phyloP scores from a whole-genome alignment of 164 flowering plant genomes.

The Annona cherimola region DNA sequence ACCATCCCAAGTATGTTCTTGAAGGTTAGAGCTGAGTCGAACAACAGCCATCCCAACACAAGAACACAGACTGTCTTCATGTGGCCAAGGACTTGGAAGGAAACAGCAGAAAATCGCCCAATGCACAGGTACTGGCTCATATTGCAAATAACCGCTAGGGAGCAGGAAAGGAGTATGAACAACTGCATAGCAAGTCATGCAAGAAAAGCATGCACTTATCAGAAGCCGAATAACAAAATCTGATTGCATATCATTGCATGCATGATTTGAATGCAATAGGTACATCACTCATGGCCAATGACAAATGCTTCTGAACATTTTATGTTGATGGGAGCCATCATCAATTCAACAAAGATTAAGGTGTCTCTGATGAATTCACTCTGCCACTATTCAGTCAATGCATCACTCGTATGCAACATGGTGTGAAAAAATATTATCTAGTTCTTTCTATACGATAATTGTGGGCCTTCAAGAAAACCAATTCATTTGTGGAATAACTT shows the following conservation, averaged over 20 bases:
- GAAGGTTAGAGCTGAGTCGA: constrained; percentile 34
- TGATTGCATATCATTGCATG: not conserved
- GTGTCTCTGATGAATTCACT: not conserved
- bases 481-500: constrained; percentile 19
- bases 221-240: not conserved
- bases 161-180: constrained; percentile 42
- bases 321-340: not conserved
- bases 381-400: not conserved
- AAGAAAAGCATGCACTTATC: not conserved
- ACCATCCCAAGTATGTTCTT: constrained; percentile 41
- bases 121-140: constrained; percentile 46
- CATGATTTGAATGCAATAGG: not conserved
- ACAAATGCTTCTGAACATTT: too few species aligned
- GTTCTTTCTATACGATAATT: not conserved
- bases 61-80: constrained; percentile 49
- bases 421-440: not conserved
- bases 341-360: not conserved
- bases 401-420: not conserved
- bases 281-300: too few species aligned
- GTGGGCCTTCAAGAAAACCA: not conserved
- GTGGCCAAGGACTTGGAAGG: constrained; percentile 51
- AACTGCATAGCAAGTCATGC: constrained; percentile 20
- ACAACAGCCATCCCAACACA: constrained; percentile 38
- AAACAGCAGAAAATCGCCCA: constrained; percentile 47
- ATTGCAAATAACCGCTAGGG: constrained; percentile 44